Percentiles rank a stretch among this genome's conserved stretches.
Evolutionary conservation across 495 filamentous ascomycete genomes (phyloP).

Genomic region (Penicillium psychrofluorescens): DNA sequence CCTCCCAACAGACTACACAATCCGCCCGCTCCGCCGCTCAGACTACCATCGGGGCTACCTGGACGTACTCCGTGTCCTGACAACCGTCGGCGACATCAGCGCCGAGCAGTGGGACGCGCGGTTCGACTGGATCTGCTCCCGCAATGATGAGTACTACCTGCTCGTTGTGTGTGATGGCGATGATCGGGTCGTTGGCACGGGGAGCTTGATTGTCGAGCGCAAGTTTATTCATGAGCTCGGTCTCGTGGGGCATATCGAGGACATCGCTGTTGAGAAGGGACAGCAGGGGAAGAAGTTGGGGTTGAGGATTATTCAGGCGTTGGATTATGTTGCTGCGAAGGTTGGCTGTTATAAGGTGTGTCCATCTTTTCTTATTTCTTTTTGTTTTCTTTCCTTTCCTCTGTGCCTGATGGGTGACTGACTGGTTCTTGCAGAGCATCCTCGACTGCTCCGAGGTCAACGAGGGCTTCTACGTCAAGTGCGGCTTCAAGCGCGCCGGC

Average conservation of each 20-base stretch:
- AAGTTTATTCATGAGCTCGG: constrained; percentile 46
- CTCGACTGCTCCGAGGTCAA: constrained; percentile 77
- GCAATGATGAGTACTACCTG: constrained; percentile 77
- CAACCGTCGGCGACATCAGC: constrained; percentile 82
- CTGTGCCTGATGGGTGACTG: not conserved
- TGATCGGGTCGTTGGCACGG: constrained; percentile 73
- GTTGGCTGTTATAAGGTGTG: constrained; percentile 89
- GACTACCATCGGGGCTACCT: constrained; percentile 76
- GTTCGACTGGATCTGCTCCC: constrained; percentile 75
- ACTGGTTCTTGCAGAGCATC: constrained; percentile 43
- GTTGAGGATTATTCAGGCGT: constrained; percentile 83
- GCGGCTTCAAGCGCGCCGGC: constrained; percentile 87
- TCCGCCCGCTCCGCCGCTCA: constrained; percentile 69
- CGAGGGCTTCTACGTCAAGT: constrained; percentile 98
- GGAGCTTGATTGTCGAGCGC: constrained; percentile 71
- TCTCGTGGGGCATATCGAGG: constrained; percentile 92
- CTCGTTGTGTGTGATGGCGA: constrained; percentile 71
- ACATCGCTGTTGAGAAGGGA: constrained; percentile 88
- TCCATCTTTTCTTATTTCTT: constrained; percentile 9
- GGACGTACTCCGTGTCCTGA: constrained; percentile 84
- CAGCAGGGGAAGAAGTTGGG: constrained; percentile 97
- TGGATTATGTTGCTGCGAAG: constrained; percentile 79
- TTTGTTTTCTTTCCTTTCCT: not conserved
- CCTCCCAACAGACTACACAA: constrained; percentile 73
- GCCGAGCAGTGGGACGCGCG: constrained; percentile 67